A percentile compares a stretch with the other conserved stretches of the same genome.
Evolutionary conservation across 164 flowering plant genomes (phyloP).

Genomic region (Magnolia changhungtana): DNA sequence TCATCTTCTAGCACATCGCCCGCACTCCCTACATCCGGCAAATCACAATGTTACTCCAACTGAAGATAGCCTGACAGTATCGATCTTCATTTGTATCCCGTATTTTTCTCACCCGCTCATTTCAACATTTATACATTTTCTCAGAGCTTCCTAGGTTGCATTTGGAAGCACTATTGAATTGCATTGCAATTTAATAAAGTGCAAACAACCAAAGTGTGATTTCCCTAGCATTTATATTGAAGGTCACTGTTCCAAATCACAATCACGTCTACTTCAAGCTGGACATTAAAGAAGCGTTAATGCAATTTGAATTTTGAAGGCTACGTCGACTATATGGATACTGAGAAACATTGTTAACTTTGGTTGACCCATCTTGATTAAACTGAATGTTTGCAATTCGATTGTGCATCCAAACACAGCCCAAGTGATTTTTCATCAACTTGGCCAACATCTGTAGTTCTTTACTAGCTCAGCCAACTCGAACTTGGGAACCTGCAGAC

Average conservation of each 20-base stretch:
- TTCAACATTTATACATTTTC: neutral
- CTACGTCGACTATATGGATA: neutral
- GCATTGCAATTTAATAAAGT: neutral
- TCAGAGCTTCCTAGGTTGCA: neutral
- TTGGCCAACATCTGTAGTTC: neutral
- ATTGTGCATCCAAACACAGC: neutral
- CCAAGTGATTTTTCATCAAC: neutral
- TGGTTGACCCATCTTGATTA: neutral
- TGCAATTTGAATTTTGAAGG: neutral
- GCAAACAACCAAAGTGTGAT: neutral
- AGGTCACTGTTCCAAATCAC: neutral
- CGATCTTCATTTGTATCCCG: neutral
- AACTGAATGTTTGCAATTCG: neutral
- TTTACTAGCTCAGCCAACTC: neutral
- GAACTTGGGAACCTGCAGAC: neutral
- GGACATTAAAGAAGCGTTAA: neutral
- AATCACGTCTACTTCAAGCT: neutral
- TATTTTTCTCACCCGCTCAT: neutral
- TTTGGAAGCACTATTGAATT: neutral
- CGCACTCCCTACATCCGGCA: slow-evolving; percentile 68
- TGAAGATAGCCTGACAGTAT: neutral
- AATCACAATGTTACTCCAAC: neutral
- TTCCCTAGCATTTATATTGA: neutral
- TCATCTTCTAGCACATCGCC: slow-evolving; percentile 98
- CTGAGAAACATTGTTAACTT: too few species aligned